Base-by-base conservation (phyloP, 352 stramenopile genomes). In the Phytophthora sp. region DNA sequence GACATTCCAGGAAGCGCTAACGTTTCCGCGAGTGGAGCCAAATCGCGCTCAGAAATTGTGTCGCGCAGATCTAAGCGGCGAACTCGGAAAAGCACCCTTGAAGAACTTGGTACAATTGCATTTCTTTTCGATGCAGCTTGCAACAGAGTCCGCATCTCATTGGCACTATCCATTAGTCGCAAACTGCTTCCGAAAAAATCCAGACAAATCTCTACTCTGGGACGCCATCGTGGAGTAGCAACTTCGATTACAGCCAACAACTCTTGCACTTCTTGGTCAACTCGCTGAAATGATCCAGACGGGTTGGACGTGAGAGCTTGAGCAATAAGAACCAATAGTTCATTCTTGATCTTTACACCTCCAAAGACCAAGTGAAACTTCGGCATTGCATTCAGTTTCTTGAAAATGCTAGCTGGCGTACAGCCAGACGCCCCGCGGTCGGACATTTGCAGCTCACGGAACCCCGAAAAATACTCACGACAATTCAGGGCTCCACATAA, bases 291-390 rank as follows among this genome's bases (percentile, higher is more conserved):
- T 31, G 21, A 23, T 3, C 45, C 45, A 24, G 41, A 56, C 3
- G 46, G 41, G 15, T 26, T 11, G 11, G 62, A 24, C 4, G 62
- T 61, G 13, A 70, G 56, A 31, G 54, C 48, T 39, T 70, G 38
- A 4, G 39, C 44, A 15, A 66, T 59, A 9, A 84, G 50, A 24
- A 31, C 44, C 20, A 88, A 17, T 12, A 82, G 6, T 1, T 82
- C 54, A 1, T 44, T 39, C 5, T 71, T 71, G 8, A 88, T 31
- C 20, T 69, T 49, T 8, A 66, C 15, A 18, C 58, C 70, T 0
- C 62, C 62, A 32, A 84, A 82, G 17, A 82, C 62, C 11, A 88
- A 45, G 11, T 75, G 12, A 20, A 86, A 88, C 0, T 64, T 52
- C 2, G 68, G 76, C 61, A 77, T 68, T 38, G 32, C 52, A 38